Conservation (phyloP, 352 stramenopile species). For the Globisporangium viniferum region DNA sequence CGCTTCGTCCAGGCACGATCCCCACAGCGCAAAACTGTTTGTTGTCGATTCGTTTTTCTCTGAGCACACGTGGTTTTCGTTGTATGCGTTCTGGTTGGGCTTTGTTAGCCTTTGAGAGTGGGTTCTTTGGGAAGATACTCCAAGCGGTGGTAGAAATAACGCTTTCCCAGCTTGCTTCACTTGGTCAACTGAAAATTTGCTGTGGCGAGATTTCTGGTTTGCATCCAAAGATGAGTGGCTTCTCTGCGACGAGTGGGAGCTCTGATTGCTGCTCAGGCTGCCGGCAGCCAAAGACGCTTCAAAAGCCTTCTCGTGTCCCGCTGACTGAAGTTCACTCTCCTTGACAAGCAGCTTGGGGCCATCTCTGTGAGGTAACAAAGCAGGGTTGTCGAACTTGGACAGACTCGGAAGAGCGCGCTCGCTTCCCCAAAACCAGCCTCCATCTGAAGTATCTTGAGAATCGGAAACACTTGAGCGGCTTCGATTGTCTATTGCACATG, state of each 20-base stretch:
- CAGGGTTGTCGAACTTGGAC: not conserved
- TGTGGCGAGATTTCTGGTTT: not conserved
- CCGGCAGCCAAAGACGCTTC: not conserved
- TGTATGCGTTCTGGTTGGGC: not conserved
- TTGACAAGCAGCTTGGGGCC: not conserved
- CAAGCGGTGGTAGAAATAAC: not conserved
- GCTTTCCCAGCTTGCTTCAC: not conserved
- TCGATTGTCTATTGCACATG: not conserved
- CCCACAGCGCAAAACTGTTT: not conserved
- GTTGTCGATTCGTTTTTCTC: not conserved
- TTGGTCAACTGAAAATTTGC: not conserved
- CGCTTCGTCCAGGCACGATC: not conserved
- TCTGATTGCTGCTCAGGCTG: conserved; percentile 1
- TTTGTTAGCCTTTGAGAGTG: not conserved
- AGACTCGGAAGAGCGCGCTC: not conserved
- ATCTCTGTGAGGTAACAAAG: not conserved
- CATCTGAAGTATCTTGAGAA: not conserved
- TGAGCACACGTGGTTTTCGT: too few relatives aligned
- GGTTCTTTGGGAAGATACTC: not conserved
- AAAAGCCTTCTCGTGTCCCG: not conserved
- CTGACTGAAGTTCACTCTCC: not conserved
- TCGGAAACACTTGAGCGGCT: not conserved
- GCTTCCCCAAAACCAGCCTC: not conserved
- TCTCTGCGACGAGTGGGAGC: not conserved
- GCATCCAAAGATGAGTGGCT: not conserved